Evolutionary conservation across 179 eudicot genomes (phyloP).

Genomic region (Spergularia azorica): DNA sequence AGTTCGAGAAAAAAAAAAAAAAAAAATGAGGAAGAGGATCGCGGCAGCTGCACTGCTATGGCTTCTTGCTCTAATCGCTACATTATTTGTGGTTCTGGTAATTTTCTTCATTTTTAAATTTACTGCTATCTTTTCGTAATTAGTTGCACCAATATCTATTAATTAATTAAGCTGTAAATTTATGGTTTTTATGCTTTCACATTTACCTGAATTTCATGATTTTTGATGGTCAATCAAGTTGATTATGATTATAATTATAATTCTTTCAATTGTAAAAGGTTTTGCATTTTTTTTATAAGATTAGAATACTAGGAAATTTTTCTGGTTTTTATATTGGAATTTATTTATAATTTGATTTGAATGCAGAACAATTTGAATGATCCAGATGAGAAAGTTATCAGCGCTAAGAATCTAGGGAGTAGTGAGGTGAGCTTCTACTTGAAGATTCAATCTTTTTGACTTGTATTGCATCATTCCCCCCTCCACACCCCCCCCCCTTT

Average conservation of each 20-base stretch:
- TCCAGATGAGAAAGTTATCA: conserved; percentile 25
- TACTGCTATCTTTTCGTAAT: background rate
- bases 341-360: background rate
- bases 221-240: background rate
- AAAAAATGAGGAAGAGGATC: conserved; percentile 26
- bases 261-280: background rate
- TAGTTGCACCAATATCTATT: background rate
- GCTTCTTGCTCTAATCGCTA: conserved; percentile 39
- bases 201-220: background rate
- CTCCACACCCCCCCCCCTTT: background rate
- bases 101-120: background rate
- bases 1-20: background rate
- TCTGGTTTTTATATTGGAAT: background rate
- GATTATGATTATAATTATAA: background rate
- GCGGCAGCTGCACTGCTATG: conserved; percentile 30
- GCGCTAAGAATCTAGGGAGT: conserved; percentile 6
- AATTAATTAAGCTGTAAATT: background rate
- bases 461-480: background rate
- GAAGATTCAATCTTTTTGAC: conserved; percentile 1
- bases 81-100: conserved; percentile 37
- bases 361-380: conserved; percentile 51
- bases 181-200: background rate
- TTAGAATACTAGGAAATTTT: too few species aligned
- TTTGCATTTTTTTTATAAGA: background rate
- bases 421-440: conserved; percentile 29